Conservation (phyloP, 208 protist genomes). For the Chromosphaera perkinsii region DNA sequence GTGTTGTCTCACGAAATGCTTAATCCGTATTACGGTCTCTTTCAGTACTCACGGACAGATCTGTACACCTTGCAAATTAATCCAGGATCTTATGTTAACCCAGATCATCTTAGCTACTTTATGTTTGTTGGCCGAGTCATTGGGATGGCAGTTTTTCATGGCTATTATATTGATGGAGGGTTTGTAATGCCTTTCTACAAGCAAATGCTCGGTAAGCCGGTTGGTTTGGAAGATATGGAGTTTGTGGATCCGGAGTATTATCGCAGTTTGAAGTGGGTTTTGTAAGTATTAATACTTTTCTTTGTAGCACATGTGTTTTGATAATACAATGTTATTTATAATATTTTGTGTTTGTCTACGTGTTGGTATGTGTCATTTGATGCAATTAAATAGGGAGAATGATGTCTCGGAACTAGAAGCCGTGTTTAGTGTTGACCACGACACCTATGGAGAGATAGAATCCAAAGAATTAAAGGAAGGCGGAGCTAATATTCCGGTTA, state of each 20-base stretch:
- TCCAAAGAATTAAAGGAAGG: conserved; percentile 9
- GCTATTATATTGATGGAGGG: conserved; percentile 38
- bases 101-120: conserved; percentile 49
- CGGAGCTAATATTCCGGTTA: conserved; percentile 31
- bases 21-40: conserved; percentile 33
- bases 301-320: background rate
- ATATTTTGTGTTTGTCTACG: background rate
- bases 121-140: conserved; percentile 48
- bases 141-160: conserved; percentile 44
- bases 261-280: conserved; percentile 31
- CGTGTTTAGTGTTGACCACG: conserved; percentile 25
- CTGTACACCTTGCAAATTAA: conserved; percentile 32
- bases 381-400: conserved; percentile 22
- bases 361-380: background rate
- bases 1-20: conserved; percentile 41
- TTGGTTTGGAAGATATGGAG: conserved; percentile 38
- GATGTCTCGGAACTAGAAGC: conserved; percentile 23
- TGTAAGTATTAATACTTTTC: conserved; percentile 16
- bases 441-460: conserved; percentile 23
- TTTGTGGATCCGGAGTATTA: conserved; percentile 38
- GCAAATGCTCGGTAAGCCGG: conserved; percentile 10
- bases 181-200: conserved; percentile 42
- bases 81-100: conserved; percentile 29
- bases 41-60: conserved; percentile 21
- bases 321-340: background rate